Percentiles rank a stretch among this genome's conserved stretches.
These are phyloP conservation scores for Sporothrix luriei DNA, from an alignment of 2,329 filamentous ascomycete genomes.

Conservation along the genomic window DNA sequence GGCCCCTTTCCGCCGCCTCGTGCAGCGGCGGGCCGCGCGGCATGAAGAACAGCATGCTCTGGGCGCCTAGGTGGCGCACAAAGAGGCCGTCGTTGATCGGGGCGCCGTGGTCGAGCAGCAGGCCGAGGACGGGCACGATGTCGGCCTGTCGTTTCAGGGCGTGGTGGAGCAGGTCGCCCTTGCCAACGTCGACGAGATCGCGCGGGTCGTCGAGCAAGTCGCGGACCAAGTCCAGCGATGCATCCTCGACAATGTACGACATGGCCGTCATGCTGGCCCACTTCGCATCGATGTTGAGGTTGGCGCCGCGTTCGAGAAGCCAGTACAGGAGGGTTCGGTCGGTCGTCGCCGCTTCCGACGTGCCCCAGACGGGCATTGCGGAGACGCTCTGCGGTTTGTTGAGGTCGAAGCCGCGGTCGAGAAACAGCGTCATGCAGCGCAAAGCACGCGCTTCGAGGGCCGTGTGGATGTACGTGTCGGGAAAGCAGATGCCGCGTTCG, in stretches of 20 bases:
- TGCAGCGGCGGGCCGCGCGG: conserved; percentile 19
- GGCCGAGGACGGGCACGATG: conserved; percentile 10
- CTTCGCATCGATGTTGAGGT: background rate
- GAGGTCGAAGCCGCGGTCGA: background rate
- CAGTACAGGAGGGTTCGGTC: background rate
- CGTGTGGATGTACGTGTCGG: background rate
- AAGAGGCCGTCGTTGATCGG: conserved; percentile 15
- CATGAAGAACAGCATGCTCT: conserved; percentile 15
- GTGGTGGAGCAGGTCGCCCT: conserved; percentile 12
- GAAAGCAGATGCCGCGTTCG: background rate
- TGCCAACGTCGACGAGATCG: background rate
- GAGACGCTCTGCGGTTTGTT: background rate
- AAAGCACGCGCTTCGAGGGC: background rate
- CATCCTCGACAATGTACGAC: background rate
- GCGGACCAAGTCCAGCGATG: background rate
- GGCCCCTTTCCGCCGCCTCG: conserved; percentile 2
- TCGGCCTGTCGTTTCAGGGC: conserved; percentile 11
- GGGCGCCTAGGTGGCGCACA: background rate
- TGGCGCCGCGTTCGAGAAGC: conserved; percentile 9
- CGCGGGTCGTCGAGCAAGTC: conserved; percentile 11
- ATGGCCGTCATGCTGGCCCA: background rate
- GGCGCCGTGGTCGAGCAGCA: conserved; percentile 25
- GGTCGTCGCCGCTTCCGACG: no score
- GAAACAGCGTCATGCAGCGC: conserved; percentile 13
- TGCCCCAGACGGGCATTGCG: background rate